Base-by-base conservation (phyloP, 148 eudicot genomes). In the Rhododendron vialii region DNA sequence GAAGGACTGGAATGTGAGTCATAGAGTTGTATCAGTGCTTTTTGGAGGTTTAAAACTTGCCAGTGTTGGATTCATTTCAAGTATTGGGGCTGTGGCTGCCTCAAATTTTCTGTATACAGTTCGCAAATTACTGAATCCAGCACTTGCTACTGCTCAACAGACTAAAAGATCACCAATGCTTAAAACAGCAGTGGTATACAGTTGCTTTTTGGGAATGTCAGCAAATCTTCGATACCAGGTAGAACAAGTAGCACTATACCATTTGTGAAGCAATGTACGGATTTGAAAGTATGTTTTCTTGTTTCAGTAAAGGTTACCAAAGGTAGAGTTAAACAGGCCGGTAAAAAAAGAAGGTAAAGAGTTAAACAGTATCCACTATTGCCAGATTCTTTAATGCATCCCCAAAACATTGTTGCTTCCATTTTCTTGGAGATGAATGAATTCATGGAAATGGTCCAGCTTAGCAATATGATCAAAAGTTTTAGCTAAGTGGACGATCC, bases 141-240 rank as follows among this genome's bases (percentile, higher is more conserved):
- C 92, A 87, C 65, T 94, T 78, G 92, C 80, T 45, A 88, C 88
- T 45, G 74, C 87, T 50, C 88, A 91, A 83, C 88, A 84, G 87
- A 91, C 88, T 30, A 96, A 89, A 88, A 90, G 98, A 87, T 93
- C 98, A 4, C 99, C 98, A 22, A 94, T 95, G 78, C 82, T 95
- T 12, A 96, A 95, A 92, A 93, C 99, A 67, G 98, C 98, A 53
- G 85, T 90, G 87, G 94, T 95, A 26, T 96, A 95, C 88, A 83
- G 90, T 35, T 43, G 89, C 88, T 95, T 95, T 91, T 96, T 96
- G 85, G 99, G 99, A 83, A 92, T 89, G 86, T 96, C 99, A 69
- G 98, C 99, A 73, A 95, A 96, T 90, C 93, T 96, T 77, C 95
- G 98, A 75, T 95, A 96, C 90, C 98, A 96, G 98, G 99, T 96